Evolutionary conservation across 768 basidiomycete genomes (phyloP).

Genomic region (Nidularia pulvinata): DNA sequence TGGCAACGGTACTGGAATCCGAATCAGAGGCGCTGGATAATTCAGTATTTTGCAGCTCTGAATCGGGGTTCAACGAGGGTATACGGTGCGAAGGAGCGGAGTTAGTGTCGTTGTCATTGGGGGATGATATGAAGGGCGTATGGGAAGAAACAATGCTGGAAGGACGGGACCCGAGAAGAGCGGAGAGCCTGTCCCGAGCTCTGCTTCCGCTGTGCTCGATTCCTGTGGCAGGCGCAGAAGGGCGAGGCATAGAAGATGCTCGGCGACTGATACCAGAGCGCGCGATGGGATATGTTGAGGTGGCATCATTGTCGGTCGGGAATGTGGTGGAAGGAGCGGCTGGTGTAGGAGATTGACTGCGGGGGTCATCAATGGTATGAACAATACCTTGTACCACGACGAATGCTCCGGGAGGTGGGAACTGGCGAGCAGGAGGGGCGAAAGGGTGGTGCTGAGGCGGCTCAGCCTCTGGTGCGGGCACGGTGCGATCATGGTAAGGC

Average conservation of each 20-base stretch:
- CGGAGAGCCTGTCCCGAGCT: slow-evolving; percentile 25
- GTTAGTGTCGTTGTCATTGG: slow-evolving; percentile 2
- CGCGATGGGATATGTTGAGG: slow-evolving; percentile 8
- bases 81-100: neutral
- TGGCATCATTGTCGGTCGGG: neutral
- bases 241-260: slow-evolving; percentile 4
- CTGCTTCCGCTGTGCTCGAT: slow-evolving; percentile 6
- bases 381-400: slow-evolving; percentile 86
- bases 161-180: slow-evolving; percentile 34
- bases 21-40: neutral
- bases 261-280: slow-evolving; percentile 14
- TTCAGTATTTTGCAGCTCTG: neutral
- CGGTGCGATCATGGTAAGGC: slow-evolving; percentile 4
- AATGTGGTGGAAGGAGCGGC: slow-evolving; percentile 7
- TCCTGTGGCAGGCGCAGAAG: neutral
- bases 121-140: slow-evolving; percentile 4
- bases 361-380: slow-evolving; percentile 69
- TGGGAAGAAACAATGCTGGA: slow-evolving; percentile 9
- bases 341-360: slow-evolving; percentile 18
- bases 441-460: slow-evolving; percentile 8
- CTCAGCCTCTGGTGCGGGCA: neutral
- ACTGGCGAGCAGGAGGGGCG: slow-evolving; percentile 37
- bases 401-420: slow-evolving; percentile 75
- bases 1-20: neutral
- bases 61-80: neutral